Percentiles rank a stretch among this genome's conserved stretches.
Evolutionary conservation across 2,329 filamentous ascomycete genomes (phyloP).

Genomic region (Rutstroemia sp.): DNA sequence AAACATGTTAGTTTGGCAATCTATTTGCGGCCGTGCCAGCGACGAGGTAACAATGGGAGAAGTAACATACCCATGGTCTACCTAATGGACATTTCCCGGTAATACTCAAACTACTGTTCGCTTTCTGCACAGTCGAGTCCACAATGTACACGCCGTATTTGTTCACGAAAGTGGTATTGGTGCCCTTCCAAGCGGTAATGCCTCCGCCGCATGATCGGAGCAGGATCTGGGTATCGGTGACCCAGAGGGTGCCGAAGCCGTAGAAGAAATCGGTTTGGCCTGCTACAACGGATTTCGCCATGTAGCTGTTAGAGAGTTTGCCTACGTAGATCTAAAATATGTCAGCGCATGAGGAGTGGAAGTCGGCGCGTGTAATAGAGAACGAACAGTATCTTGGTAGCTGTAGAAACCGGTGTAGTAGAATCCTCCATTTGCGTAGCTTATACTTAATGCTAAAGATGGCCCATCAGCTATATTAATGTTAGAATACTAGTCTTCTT

Average conservation of each 20-base stretch:
- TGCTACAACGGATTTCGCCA: constrained; percentile 51
- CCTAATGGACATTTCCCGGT: constrained; percentile 43
- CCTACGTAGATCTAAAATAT: constrained; percentile 49
- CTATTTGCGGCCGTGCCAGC: no score
- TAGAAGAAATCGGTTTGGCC: constrained; percentile 64
- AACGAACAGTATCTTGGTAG: constrained; percentile 56
- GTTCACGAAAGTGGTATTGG: constrained; percentile 58
- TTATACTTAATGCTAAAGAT: constrained; percentile 51
- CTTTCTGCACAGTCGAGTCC: constrained; percentile 44
- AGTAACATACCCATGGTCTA: constrained; percentile 37
- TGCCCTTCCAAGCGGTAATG: constrained; percentile 62
- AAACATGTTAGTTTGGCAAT: no score
- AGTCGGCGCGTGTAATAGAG: neutral
- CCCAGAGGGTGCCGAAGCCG: constrained; percentile 50
- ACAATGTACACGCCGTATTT: constrained; percentile 61
- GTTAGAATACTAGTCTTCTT: neutral
- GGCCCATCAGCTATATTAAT: constrained; percentile 37
- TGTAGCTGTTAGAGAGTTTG: constrained; percentile 59
- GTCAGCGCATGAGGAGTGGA: neutral
- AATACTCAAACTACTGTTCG: constrained; percentile 39
- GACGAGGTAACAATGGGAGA: neutral
- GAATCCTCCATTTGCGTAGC: constrained; percentile 58
- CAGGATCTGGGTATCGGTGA: constrained; percentile 45
- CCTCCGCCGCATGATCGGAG: constrained; percentile 58
- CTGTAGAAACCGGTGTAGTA: constrained; percentile 60